phyloP scores from a whole-genome alignment of 306 rosid genomes.

The Hippophae rhamnoides region DNA sequence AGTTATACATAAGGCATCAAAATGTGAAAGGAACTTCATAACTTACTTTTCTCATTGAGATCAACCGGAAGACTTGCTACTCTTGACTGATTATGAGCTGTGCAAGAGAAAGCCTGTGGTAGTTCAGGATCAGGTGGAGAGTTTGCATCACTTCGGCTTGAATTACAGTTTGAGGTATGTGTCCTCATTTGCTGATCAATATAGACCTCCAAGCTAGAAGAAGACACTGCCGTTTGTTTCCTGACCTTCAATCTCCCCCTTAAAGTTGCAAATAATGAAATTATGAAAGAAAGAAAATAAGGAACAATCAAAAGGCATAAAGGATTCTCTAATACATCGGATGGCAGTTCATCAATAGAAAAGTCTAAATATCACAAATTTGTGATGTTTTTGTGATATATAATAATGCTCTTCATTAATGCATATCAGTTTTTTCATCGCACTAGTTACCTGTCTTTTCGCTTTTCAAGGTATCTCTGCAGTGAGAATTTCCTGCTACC shows the following conservation, averaged over 20 bases:
- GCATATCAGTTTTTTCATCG: conserved; percentile 1
- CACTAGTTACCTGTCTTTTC: conserved; percentile 70
- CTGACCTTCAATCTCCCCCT: conserved; percentile 81
- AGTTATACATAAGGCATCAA: no score
- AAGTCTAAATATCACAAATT: no score
- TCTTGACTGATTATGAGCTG: no score
- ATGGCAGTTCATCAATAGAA: background rate
- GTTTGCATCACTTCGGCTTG: no score
- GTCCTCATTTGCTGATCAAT: no score
- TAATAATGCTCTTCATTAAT: background rate
- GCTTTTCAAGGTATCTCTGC: conserved; percentile 86
- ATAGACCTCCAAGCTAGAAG: conserved; percentile 44
- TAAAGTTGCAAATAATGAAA: conserved; percentile 28
- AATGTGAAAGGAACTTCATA: no score
- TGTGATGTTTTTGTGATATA: no score
- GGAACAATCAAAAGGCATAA: background rate
- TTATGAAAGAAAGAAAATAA: conserved; percentile 4
- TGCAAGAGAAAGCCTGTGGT: no score
- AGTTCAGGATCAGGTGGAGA: no score
- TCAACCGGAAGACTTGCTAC: no score
- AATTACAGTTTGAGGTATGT: no score
- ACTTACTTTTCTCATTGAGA: no score
- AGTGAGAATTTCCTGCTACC: conserved; percentile 66
- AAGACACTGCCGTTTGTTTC: conserved; percentile 42
- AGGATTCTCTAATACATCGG: conserved; percentile 5